Conservation (phyloP, 768 basidiomycete species). For the Gymnopilus junonius region DNA sequence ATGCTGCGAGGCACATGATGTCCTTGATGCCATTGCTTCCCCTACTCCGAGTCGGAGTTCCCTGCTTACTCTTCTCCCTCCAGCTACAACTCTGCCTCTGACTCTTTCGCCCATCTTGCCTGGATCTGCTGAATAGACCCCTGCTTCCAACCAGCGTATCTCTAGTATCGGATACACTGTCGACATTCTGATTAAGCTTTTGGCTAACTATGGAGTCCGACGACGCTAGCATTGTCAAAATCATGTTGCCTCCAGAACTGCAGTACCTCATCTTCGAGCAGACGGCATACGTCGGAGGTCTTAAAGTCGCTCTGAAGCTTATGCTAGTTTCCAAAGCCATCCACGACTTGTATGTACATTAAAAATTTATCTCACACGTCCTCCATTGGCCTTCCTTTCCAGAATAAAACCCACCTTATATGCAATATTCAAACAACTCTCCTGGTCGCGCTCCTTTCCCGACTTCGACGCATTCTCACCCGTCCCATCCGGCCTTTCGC, state of each 20-base stretch:
- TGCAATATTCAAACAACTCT: not conserved
- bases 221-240: not conserved
- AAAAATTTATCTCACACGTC: too few relatives aligned
- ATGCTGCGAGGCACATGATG: too few relatives aligned
- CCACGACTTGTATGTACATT: not conserved
- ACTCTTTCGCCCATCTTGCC: too few relatives aligned
- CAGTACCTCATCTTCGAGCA: not conserved
- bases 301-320: not conserved
- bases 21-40: too few relatives aligned
- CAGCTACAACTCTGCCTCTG: too few relatives aligned
- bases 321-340: not conserved
- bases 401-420: not conserved
- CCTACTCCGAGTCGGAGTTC: too few relatives aligned
- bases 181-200: too few relatives aligned
- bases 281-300: not conserved
- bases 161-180: too few relatives aligned
- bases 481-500: not conserved
- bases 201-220: not conserved
- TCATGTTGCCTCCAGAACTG: not conserved
- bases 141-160: too few relatives aligned
- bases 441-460: not conserved
- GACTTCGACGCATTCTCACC: not conserved
- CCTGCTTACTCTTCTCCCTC: too few relatives aligned
- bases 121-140: too few relatives aligned
- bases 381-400: not conserved